Conservation (phyloP, 495 filamentous ascomycete species). For the Terfezia claveryi region DNA sequence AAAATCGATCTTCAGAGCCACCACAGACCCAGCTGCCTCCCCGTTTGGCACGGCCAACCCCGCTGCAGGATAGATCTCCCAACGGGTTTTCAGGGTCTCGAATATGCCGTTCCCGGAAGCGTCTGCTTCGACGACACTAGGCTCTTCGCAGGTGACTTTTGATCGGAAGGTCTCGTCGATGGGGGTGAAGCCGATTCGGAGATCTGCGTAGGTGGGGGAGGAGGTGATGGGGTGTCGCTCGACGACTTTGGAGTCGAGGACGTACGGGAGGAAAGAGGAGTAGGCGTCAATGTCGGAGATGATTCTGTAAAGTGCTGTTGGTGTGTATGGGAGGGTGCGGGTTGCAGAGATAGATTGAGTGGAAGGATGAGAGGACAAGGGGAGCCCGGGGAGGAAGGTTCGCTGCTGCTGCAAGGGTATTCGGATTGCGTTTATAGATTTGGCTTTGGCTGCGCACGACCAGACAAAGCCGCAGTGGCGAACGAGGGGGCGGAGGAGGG, state of each 20-base stretch:
- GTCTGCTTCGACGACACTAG: conserved; percentile 42
- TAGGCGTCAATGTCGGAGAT: conserved; percentile 73
- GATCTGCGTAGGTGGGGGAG: conserved; percentile 52
- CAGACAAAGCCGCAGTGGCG: neutral
- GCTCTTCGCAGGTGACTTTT: conserved; percentile 42
- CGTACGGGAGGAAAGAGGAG: conserved; percentile 68
- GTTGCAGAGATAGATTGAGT: conserved; percentile 43
- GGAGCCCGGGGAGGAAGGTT: neutral
- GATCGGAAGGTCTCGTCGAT: conserved; percentile 63
- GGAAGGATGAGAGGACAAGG: conserved; percentile 21
- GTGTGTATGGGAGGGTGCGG: conserved; percentile 60
- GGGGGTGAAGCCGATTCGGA: conserved; percentile 65
- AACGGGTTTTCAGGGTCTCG: conserved; percentile 51
- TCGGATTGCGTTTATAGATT: neutral
- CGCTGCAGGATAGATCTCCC: conserved; percentile 38
- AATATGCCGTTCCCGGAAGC: conserved; percentile 35
- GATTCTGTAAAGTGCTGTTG: conserved; percentile 46
- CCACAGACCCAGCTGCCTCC: conserved; percentile 35
- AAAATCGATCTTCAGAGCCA: conserved; percentile 52
- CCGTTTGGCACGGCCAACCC: conserved; percentile 16
- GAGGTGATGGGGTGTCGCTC: conserved; percentile 6
- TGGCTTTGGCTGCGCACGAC: neutral
- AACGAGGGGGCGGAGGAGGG: neutral
- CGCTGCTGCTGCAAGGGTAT: neutral
- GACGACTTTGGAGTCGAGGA: conserved; percentile 50